These are phyloP conservation scores for Aegilops tauschii DNA, from an alignment of 176 grass and related monocot genomes.

Conservation along the genomic window DNA sequence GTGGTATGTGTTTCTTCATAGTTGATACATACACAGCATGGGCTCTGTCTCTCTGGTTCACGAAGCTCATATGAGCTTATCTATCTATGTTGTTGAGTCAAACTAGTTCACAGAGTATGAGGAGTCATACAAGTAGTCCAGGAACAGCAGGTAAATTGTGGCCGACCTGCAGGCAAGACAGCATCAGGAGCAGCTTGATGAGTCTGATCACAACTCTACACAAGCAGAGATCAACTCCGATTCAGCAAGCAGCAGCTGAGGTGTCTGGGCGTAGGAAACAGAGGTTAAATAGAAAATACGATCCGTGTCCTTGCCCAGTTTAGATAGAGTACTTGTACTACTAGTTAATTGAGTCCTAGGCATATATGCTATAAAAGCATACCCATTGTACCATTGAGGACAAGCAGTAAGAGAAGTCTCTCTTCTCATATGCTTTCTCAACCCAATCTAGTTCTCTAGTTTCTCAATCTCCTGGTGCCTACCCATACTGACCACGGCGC, in stretches of 20 bases:
- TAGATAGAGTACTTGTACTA: neutral
- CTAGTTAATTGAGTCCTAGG: neutral
- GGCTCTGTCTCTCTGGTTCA: neutral
- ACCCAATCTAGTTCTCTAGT: neutral
- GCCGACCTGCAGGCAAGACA: neutral
- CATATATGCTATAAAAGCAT: neutral
- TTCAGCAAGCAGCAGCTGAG: neutral
- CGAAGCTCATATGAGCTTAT: neutral
- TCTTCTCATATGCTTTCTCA: neutral
- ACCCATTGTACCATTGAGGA: neutral
- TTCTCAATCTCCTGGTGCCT: neutral
- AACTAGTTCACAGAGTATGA: slow-evolving; percentile 1
- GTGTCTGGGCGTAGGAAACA: neutral
- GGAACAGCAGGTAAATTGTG: neutral
- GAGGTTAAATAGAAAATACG: neutral
- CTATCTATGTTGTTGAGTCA: neutral
- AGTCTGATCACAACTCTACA: neutral
- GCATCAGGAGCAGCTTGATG: neutral
- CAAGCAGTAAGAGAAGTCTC: neutral
- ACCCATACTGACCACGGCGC: neutral
- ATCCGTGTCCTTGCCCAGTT: neutral
- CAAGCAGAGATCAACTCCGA: neutral
- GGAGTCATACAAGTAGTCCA: neutral
- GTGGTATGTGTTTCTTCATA: neutral
- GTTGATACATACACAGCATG: neutral